These are phyloP conservation scores for Tympanopsis confertula DNA, from an alignment of 2,329 filamentous ascomycete genomes.

Conservation along the genomic window DNA sequence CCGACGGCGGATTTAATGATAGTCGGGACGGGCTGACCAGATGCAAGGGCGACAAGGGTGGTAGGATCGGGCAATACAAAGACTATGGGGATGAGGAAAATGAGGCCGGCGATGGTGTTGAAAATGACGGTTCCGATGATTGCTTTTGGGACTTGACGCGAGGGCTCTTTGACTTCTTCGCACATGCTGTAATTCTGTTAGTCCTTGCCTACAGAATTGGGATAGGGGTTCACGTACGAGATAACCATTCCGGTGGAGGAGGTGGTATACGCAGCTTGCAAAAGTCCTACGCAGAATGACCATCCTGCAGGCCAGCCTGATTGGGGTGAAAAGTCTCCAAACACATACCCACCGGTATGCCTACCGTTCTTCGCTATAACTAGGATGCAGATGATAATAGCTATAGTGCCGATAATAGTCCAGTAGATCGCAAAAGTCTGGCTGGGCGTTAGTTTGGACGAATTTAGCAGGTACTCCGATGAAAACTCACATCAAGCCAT, in stretches of 20 bases:
- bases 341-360: conserved; percentile 48
- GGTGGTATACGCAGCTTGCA: conserved; percentile 63
- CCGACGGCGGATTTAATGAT: conserved; percentile 55
- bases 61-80: conserved; percentile 57
- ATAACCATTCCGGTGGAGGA: conserved; percentile 73
- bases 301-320: conserved; percentile 63
- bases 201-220: no score
- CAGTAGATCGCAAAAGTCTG: conserved; percentile 64
- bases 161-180: conserved; percentile 57
- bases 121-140: conserved; percentile 58
- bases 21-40: conserved; percentile 49
- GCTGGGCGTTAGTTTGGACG: no score
- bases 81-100: conserved; percentile 58
- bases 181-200: conserved; percentile 45
- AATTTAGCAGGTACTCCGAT: no score
- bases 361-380: conserved; percentile 60
- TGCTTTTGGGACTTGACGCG: conserved; percentile 59
- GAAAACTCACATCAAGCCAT: conserved; percentile 50
- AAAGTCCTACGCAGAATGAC: conserved; percentile 62
- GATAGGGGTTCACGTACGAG: no score
- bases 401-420: conserved; percentile 61
- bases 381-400: conserved; percentile 49
- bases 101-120: conserved; percentile 53
- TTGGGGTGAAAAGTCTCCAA: conserved; percentile 54
- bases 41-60: conserved; percentile 36